Conservation (phyloP, 108 stramenopile genomes). For the Cyclotella baltica region DNA sequence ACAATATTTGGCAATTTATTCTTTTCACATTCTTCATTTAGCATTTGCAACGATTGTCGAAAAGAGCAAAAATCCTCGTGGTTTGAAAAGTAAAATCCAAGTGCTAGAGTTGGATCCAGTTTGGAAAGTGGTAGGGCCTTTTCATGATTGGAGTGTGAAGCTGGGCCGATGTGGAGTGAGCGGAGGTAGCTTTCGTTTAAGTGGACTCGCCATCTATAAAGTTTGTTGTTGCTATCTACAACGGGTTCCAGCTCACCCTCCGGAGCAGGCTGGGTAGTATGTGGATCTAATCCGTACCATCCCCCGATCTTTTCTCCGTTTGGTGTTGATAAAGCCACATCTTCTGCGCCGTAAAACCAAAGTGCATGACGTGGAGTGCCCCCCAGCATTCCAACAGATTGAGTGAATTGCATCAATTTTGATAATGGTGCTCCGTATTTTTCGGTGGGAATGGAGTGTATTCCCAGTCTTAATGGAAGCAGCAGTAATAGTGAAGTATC, state of each 20-base stretch:
- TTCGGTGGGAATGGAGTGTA: slow-evolving; percentile 64
- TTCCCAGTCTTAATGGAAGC: slow-evolving; percentile 82
- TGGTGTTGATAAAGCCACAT: slow-evolving; percentile 18
- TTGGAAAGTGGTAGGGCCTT: slow-evolving; percentile 65
- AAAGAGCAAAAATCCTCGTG: slow-evolving; percentile 68
- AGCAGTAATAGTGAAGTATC: slow-evolving; percentile 75
- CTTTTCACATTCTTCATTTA: slow-evolving; percentile 43
- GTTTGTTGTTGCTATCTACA: not conserved
- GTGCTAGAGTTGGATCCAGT: slow-evolving; percentile 88
- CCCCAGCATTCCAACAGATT: slow-evolving; percentile 90
- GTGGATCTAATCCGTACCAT: slow-evolving; percentile 89
- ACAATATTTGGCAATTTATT: slow-evolving; percentile 68
- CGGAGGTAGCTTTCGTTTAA: slow-evolving; percentile 75
- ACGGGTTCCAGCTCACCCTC: slow-evolving; percentile 31
- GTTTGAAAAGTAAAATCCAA: slow-evolving; percentile 87
- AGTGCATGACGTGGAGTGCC: slow-evolving; percentile 88
- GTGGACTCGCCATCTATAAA: slow-evolving; percentile 42
- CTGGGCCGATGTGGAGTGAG: slow-evolving; percentile 70
- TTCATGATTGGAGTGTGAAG: slow-evolving; percentile 42
- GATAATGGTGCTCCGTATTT: slow-evolving; percentile 62
- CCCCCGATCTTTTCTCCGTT: slow-evolving; percentile 53
- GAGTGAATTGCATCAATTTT: slow-evolving; percentile 69
- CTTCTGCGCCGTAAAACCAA: slow-evolving; percentile 88
- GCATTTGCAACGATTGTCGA: slow-evolving; percentile 34
- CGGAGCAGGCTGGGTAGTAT: slow-evolving; percentile 82